Evolutionary conservation across 176 grass and related monocot species (phyloP), one percentile per base, ranked within the genome.

Genomic region (Neostapfia colusana): DNA sequence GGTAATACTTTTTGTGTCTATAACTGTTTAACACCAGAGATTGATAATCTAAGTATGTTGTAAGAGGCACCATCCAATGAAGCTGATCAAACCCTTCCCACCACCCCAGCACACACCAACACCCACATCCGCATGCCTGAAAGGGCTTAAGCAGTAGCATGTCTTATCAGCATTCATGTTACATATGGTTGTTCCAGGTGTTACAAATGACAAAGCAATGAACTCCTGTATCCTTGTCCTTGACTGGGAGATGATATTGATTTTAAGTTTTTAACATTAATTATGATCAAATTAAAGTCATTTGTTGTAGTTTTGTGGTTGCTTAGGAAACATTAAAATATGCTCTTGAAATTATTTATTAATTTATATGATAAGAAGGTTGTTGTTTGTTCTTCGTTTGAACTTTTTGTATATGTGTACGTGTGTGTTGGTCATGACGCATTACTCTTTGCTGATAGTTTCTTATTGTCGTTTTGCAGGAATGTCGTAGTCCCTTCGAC

Each of bases 401-500:
- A 17, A 38, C 53, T 53, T 69, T 10, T 67, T 27, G 17, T 49
- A 23, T 1, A 11, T 61, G 8, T 54, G 9, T 53, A 53, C 13
- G 38, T 39, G 9, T 82, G 40, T 60, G 20, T 36, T 71, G 62
- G 18, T 74, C 39, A 44, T 15, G 49, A 6, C 40, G 38, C 10
- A 73, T 40, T 80, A 70, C 73, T 44, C 54, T 42, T 49, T 81
- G 44, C 61, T 89, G 68, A 87, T 15, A 44, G 14, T 59, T 75
- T 0, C 44, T 18, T 64, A 16, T 58, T 73, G 40, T 63, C 72
- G 38, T 50, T 71, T 58, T 67, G 16, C 65, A 99, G 95, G 95
- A 99, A 81, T 95, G 91, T 5, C 76, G 80, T 44, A 95, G 85
- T 66, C 95, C 95, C 40, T 99, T 99, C 12, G 91, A 99, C 37